Conservation (phyloP, 495 filamentous ascomycete genomes). For the Apodospora peruviana region DNA sequence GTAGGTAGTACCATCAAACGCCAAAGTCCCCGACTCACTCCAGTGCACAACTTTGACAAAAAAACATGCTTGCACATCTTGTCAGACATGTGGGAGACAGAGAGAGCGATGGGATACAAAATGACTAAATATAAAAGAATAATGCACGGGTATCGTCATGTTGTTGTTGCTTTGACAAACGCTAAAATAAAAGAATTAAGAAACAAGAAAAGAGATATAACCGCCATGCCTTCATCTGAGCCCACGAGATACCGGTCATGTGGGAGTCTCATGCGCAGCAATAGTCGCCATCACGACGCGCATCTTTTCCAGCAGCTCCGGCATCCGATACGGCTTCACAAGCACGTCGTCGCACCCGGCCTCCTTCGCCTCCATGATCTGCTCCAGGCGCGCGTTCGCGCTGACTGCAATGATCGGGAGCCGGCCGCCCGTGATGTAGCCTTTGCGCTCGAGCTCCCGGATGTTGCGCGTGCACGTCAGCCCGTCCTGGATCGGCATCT, state of each 20-base stretch:
- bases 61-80: no score
- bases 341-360: slow-evolving; percentile 53
- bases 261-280: neutral
- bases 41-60: no score
- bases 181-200: neutral
- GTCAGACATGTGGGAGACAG: no score
- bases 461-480: slow-evolving; percentile 63
- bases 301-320: slow-evolving; percentile 42
- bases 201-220: neutral
- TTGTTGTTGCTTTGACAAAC: no score
- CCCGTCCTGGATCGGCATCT: slow-evolving; percentile 84
- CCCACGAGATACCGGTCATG: no score
- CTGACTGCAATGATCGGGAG: slow-evolving; percentile 74
- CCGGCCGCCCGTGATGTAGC: slow-evolving; percentile 44
- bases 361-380: slow-evolving; percentile 57
- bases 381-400: slow-evolving; percentile 65
- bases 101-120: no score
- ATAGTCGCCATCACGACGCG: slow-evolving; percentile 53
- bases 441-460: slow-evolving; percentile 52
- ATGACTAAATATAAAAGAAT: neutral
- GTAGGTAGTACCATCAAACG: no score
- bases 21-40: no score
- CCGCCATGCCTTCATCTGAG: no score
- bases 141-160: no score
- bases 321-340: slow-evolving; percentile 43